Evolutionary conservation across 495 filamentous ascomycete genomes (phyloP).

Genomic region (Penicillium robsamsonii): DNA sequence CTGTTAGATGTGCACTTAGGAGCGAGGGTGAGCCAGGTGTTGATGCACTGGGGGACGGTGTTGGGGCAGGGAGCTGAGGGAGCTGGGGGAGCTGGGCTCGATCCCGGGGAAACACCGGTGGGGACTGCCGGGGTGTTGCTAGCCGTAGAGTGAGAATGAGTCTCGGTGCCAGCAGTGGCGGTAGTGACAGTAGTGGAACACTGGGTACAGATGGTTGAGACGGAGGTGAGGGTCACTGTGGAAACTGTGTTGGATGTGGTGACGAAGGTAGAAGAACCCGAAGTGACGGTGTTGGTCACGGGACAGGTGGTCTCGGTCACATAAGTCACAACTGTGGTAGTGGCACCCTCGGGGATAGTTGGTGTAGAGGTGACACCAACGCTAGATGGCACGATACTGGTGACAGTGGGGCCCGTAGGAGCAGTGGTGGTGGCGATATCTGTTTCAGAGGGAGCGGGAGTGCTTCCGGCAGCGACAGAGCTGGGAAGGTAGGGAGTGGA

Average conservation of each 20-base stretch:
- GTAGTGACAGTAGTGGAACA: constrained; percentile 24
- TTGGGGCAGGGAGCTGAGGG: constrained; percentile 57
- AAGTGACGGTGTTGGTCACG: constrained; percentile 17
- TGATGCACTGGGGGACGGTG: constrained; percentile 83
- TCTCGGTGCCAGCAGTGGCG: not conserved
- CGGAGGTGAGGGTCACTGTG: constrained; percentile 35
- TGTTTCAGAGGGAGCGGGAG: constrained; percentile 13
- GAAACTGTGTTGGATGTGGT: constrained; percentile 41
- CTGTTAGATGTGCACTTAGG: constrained; percentile 81
- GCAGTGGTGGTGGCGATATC: not conserved
- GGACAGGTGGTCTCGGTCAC: constrained; percentile 35
- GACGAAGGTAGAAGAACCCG: constrained; percentile 24
- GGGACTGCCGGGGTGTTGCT: constrained; percentile 12
- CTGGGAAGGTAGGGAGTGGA: constrained; percentile 11
- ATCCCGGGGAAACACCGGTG: constrained; percentile 17
- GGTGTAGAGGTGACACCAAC: constrained; percentile 11
- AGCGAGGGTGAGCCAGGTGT: constrained; percentile 76
- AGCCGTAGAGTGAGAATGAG: not conserved
- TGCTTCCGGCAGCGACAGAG: constrained; percentile 11
- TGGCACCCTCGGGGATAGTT: constrained; percentile 20
- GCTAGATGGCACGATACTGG: constrained; percentile 21
- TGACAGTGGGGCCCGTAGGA: constrained; percentile 17
- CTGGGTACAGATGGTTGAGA: constrained; percentile 39
- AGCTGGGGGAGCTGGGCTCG: constrained; percentile 29
- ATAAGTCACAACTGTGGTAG: constrained; percentile 32